Evolutionary conservation across 192 early-diverging fungal species (phyloP), one percentile per base, ranked within the genome.

Genomic region (Coemansia sp.): DNA sequence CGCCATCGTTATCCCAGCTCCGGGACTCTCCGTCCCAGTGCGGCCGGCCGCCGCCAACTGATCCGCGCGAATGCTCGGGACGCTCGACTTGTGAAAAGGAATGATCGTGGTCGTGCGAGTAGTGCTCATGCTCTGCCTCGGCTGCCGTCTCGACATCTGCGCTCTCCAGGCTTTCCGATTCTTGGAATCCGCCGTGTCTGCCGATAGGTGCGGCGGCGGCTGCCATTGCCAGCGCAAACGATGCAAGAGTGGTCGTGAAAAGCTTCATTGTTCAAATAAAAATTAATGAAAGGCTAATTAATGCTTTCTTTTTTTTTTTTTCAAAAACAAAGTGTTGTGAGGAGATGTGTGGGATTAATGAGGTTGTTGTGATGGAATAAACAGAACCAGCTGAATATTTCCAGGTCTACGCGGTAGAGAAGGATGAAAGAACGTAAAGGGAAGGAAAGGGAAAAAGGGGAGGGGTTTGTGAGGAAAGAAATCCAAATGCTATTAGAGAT

Each of bases 131-230:
- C 48, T 16, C 48, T 9, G 11, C 7, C 9, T 9, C 21, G 52
- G 10, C 11, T 19, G 21, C 26, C 12, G 52, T 1, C 15, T 54
- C 21, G 23, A 9, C 21, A 1, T 26, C 23, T 9, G 19, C 23
- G 52, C 52, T 54, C 9, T 54, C 52, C 52, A 54, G 52, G 26
- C 21, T 23, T 0, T 54, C 52, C 21, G 52, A 23, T 6, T 9
- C 52, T 23, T 23, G 11, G 19, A 9, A 26, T 13, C 13, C 52
- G 19, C 52, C 23, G 10, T 32, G 9, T 5, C 45, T 52, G 38
- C 54, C 40, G 16, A 70, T 56, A 9, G 68, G 68, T 6, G 61
- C 48, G 4, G 68, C 61, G 13, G 48, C 53, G 42, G 61, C 50
- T 44, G 63, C 42, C 40, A 61, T 18, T 21, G 68, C 68, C 39